Evolutionary conservation across 345 rosid species (phyloP).

Genomic region (Raphanus raphanistrum): DNA sequence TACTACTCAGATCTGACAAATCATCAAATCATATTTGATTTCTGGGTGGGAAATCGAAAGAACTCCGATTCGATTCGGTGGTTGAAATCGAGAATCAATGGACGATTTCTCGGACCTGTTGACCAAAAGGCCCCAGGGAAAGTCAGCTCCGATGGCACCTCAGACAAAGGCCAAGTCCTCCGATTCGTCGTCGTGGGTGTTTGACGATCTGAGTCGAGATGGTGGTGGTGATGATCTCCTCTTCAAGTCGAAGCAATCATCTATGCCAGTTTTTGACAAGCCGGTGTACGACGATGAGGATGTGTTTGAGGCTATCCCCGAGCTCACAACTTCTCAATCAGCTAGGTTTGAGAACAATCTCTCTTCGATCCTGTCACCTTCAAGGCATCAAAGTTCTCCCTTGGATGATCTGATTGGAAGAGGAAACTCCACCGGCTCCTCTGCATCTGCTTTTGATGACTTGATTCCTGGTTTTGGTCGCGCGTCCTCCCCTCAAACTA

Average conservation of each 20-base stretch:
- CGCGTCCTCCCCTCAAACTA: conserved; percentile 47
- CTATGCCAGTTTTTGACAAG: neutral
- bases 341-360: conserved; percentile 48
- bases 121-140: neutral
- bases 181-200: neutral
- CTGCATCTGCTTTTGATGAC: conserved; percentile 55
- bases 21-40: too few relatives aligned
- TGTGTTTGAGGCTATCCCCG: conserved; percentile 65
- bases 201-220: neutral
- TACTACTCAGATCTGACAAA: too few relatives aligned
- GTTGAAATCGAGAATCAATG: neutral
- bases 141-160: neutral
- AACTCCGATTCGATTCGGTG: neutral
- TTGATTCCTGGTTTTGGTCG: conserved; percentile 74
- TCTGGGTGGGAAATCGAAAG: too few relatives aligned
- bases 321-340: conserved; percentile 47
- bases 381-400: conserved; percentile 20
- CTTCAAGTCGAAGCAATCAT: neutral
- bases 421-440: too few relatives aligned
- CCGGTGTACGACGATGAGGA: neutral
- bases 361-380: conserved; percentile 40
- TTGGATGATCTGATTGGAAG: conserved; percentile 60
- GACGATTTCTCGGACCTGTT: neutral
- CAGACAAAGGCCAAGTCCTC: neutral
- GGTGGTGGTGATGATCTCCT: neutral